Percentiles rank a stretch among this genome's conserved stretches.
Conservation (phyloP, 495 filamentous ascomycete genomes). For the Terfezia claveryi region DNA sequence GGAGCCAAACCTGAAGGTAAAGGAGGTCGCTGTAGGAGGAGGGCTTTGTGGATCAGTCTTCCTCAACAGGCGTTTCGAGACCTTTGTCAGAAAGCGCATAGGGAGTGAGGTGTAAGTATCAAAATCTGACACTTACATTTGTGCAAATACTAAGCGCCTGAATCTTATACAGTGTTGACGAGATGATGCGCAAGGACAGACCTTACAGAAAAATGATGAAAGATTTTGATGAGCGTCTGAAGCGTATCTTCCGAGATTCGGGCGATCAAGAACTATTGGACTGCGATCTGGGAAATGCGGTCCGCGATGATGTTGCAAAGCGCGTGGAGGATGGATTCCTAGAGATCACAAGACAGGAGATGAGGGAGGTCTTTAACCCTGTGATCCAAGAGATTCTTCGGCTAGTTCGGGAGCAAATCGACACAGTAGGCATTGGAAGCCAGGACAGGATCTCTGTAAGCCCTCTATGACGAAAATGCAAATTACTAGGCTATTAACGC, state of each 20-base stretch:
- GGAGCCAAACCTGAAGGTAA: constrained; percentile 8
- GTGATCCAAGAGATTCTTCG: constrained; percentile 5
- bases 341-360: constrained; percentile 4
- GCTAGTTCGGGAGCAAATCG: constrained; percentile 7
- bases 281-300: constrained; percentile 3
- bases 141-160: no score
- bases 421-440: background rate
- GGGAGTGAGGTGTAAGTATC: constrained; percentile 4
- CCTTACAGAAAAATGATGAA: no score
- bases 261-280: constrained; percentile 2
- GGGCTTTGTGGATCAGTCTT: constrained; percentile 6
- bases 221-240: no score
- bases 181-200: no score
- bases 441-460: background rate
- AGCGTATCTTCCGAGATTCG: constrained; percentile 5
- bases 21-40: constrained; percentile 5
- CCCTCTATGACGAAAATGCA: no score
- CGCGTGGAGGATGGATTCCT: constrained; percentile 8
- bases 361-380: constrained; percentile 6
- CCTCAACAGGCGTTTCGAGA: constrained; percentile 7
- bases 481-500: no score
- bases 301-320: background rate
- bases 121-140: background rate
- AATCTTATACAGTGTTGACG: no score
- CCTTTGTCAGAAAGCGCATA: constrained; percentile 7